Conservation (phyloP, 805 yeast species). For the Vanderwaltozyma verrucispora region DNA sequence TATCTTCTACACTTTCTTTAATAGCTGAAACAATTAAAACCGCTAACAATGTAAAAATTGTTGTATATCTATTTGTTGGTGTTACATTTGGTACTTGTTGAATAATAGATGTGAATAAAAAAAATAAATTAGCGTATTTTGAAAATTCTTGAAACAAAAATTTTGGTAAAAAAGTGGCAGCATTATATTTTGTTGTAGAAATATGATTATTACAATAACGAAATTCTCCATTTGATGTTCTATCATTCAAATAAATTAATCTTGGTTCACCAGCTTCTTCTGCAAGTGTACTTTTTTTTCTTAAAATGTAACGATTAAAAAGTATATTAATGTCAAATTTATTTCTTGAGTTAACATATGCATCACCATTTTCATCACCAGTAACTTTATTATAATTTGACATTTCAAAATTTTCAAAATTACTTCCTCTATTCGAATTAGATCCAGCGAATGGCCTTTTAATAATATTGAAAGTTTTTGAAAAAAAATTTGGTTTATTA, state of each 20-base stretch:
- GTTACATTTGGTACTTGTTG: conserved; percentile 97
- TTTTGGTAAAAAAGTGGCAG: conserved; percentile 89
- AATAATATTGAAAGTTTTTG: conserved; percentile 11
- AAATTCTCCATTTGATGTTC: conserved; percentile 39
- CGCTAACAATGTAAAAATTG: conserved; percentile 79
- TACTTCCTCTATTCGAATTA: conserved; percentile 1
- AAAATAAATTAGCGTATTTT: conserved; percentile 91
- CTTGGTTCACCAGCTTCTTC: conserved; percentile 40
- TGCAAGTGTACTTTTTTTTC: conserved; percentile 15
- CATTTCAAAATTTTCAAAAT: conserved; percentile 19
- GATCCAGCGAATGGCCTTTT: conserved; percentile 9
- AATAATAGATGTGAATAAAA: conserved; percentile 80
- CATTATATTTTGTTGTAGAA: conserved; percentile 89
- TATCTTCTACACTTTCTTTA: conserved; percentile 84
- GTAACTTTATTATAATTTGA: conserved; percentile 19
- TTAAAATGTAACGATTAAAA: conserved; percentile 28
- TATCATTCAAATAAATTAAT: conserved; percentile 57
- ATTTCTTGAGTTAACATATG: conserved; percentile 26
- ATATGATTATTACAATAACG: conserved; percentile 74
- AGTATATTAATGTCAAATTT: conserved; percentile 31
- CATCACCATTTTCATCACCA: conserved; percentile 14
- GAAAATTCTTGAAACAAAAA: conserved; percentile 94
- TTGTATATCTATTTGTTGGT: conserved; percentile 92
- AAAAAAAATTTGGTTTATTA: conserved; percentile 12
- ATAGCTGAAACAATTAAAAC: conserved; percentile 86